Conservation (phyloP, 371 early-diverging fungal genomes). For the Lichtheimia hyalospora region DNA sequence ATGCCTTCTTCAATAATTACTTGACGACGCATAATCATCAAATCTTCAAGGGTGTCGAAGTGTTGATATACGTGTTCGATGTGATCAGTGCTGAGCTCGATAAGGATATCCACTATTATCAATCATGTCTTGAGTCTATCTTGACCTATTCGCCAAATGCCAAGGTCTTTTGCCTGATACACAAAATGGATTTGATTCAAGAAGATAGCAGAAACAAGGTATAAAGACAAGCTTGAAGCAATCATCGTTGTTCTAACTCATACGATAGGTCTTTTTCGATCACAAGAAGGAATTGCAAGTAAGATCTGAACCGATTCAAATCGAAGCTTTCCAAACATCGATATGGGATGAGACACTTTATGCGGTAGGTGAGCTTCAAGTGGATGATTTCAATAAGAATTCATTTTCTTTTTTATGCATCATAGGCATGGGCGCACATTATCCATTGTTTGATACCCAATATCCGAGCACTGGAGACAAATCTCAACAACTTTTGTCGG, state of each 20-base stretch:
- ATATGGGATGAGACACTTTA: constrained; percentile 97
- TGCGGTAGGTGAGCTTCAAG: constrained; percentile 50
- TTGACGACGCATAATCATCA: constrained; percentile 81
- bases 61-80: constrained; percentile 92
- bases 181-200: constrained; percentile 92
- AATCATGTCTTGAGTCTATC: constrained; percentile 77
- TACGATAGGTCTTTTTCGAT: constrained; percentile 64
- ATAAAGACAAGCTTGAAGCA: background rate
- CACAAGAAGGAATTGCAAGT: constrained; percentile 69
- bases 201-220: constrained; percentile 63
- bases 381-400: background rate
- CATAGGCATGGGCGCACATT: constrained; percentile 93
- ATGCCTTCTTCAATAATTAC: constrained; percentile 89
- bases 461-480: constrained; percentile 74
- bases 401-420: background rate
- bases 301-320: constrained; percentile 72
- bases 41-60: constrained; percentile 90
- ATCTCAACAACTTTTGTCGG: constrained; percentile 75
- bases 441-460: constrained; percentile 94
- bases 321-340: constrained; percentile 83
- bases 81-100: constrained; percentile 83
- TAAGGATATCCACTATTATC: constrained; percentile 82
- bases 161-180: constrained; percentile 85
- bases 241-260: background rate
- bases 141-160: constrained; percentile 75